Conservation (phyloP, 257 asterid genomes). For the Eucommia ulmoides region DNA sequence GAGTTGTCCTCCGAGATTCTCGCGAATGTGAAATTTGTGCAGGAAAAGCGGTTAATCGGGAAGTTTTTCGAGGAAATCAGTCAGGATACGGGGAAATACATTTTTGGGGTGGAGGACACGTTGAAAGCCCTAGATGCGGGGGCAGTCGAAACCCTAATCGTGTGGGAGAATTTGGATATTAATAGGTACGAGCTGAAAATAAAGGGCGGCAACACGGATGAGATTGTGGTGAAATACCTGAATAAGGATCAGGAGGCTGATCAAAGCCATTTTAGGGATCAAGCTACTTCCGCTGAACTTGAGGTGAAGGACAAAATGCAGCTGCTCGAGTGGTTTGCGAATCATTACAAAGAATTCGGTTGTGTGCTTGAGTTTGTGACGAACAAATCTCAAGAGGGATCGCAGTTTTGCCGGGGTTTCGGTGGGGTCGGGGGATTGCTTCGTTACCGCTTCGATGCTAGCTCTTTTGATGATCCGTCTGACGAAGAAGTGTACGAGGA, state of each 20-base stretch:
- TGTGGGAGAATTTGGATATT: too few species aligned
- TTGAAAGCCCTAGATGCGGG: too few species aligned
- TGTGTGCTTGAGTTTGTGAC: slow-evolving; percentile 27
- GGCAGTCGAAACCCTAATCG: too few species aligned
- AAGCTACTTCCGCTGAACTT: slow-evolving; percentile 16
- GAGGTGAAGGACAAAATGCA: slow-evolving; percentile 26
- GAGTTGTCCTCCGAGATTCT: too few species aligned
- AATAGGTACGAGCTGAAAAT: too few species aligned
- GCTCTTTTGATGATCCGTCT: slow-evolving; percentile 24
- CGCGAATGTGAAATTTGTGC: too few species aligned
- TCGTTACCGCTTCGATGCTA: slow-evolving; percentile 24
- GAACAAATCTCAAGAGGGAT: slow-evolving; percentile 29
- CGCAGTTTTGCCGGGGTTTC: slow-evolving; percentile 26
- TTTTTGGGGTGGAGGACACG: too few species aligned
- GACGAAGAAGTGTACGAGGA: slow-evolving; percentile 19
- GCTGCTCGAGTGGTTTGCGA: slow-evolving; percentile 31
- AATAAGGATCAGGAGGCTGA: slow-evolving; percentile 23
- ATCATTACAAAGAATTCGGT: slow-evolving; percentile 24
- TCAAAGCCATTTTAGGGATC: slow-evolving; percentile 22
- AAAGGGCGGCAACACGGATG: too few species aligned
- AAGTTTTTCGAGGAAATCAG: too few species aligned
- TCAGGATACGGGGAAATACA: too few species aligned
- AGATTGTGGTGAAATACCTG: slow-evolving; percentile 19
- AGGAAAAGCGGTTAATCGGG: too few species aligned
- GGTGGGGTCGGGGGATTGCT: slow-evolving; percentile 34